Base-by-base conservation (phyloP, 495 filamentous ascomycete species). In the Ramalina peruviana region DNA sequence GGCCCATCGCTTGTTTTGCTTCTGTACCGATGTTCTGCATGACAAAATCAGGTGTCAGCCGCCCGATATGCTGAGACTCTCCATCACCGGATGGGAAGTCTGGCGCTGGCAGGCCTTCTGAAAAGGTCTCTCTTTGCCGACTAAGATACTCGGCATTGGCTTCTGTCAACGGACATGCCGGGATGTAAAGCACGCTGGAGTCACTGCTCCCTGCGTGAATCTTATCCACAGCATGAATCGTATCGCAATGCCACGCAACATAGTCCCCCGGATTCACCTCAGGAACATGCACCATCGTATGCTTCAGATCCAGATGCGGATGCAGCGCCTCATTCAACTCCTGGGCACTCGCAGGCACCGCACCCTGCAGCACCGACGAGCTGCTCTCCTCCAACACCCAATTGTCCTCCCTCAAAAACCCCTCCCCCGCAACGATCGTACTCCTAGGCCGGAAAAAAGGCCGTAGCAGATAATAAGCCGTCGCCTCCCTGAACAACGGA, bases 201-300 rank as follows among this genome's bases (percentile, higher is more conserved):
- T 94, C 88, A 0, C 69, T 64, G 15, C 59, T 68, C 5, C 88
- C 88, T 3, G 64, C 65, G 60, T 95, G 88, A 9, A 78, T 65
- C 46, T 79, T 84, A 58, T 95, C 88, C 1, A 95, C 88, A 0
- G 85, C 80, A 57, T 95, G 88, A 79, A 57, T 60, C 6, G 50
- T 79, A 52, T 94, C 88, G 57, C 88, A 94, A 63, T 95, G 88
- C 88, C 88, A 95, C 2, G 80, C 80, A 1, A 95, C 88, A 60
- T 82, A 93, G 60, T 94, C 88, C 2, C 88, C 88, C 1, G 88
- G 88, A 36, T 68, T 69, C 13, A 94, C 84, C 17, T 69, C 64
- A 1, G 88, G 88, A 1, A 92, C 68, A 51, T 87, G 79, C 3
- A 89, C 75, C 88, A 95, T 94, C 1, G 81, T 82, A 19, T 66